Evolutionary conservation across 2,329 filamentous ascomycete species (phyloP), one percentile per base, ranked within the genome.

Genomic region (Magnaporthiopsis rhizophila): DNA sequence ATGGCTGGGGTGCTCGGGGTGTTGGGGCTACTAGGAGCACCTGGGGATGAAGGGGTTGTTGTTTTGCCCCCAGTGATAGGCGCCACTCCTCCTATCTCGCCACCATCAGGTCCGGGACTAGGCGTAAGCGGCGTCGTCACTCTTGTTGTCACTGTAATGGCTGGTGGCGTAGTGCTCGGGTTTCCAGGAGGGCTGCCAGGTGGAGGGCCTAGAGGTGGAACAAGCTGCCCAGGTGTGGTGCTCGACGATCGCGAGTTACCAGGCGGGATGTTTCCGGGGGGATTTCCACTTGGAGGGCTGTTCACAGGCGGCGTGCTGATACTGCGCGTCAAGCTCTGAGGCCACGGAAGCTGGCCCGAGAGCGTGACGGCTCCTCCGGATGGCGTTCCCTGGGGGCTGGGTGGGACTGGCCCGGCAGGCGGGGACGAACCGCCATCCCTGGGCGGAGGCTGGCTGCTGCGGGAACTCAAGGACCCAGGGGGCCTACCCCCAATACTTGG

Each of bases 41-140:
- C 63, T 13, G 32, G 24, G 9, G 50, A 30, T 12, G 38, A 36
- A 15, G 50, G 61, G 15, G 28, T 57, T 11, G 34, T 32, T 18
- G 30, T 62, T n/a, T 9, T 61, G n/a, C 26, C 36, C 45, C 45
- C 45, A 3, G 45, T 53, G 21, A 53, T n/a, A 18, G 58, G 28
- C n/a, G 38, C 61, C 45, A 32, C 38, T 8, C 61, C 53, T 28
- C 38, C 38, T n/a, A 26, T 57, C 61, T 62, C n/a, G 15, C 61
- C 38, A 32, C 26, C 38, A 36, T 26, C 45, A 36, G 45, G 45
- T 24, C 45, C 45, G 9, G 45, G 21, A 11, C 21, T 24, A 21
- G 45, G 45, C 11, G 12, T 8, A n/a, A 53, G 45, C 7, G 45
- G 45, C 45, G 45, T 53, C 18, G 45, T 53, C 45, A 53, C 45